Base-by-base conservation (phyloP, 208 protist species). In the Crithidia thermophila region DNA sequence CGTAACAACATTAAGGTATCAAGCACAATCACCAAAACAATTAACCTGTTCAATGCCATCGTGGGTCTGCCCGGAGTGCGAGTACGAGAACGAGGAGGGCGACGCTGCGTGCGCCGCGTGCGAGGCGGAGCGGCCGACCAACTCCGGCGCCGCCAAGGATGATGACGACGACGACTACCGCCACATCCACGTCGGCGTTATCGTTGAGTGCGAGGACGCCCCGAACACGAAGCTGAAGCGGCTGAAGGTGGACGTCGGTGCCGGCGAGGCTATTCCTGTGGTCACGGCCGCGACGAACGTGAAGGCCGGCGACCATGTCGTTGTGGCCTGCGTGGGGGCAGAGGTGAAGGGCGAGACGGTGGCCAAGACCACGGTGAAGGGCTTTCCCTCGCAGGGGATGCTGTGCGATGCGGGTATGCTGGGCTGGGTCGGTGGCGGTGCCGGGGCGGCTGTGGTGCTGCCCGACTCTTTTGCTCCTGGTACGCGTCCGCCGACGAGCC, bases 381-480 rank as follows among this genome's bases (percentile, higher is more conserved):
- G 89, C n/a, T 68, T 84, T 39, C 77, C 81, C 16, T 91, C 84
- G 9, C 67, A 67, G 20, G 89, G 89, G 2, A 93, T 95, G 82
- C 43, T 95, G 66, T 95, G 89, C 55, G 85, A 95, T 74, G 59
- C 78, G 9, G 74, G 71, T 16, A 93, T 94, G 89, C 81, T 95
- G 11, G 89, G 86, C 16, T 95, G 89, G 89, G 72, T 64, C 0
- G 87, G 87, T 30, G 89, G 89, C 33, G 86, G 83, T 33, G 85
- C 82, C 4, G 83, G 83, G 0, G 75, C 77, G 0, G 87, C 89
- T 9, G 89, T 85, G 20, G 37, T 79, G 34, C 62, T 95, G 50
- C 86, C 89, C 11, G 62, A 58, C 10, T 69, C 53, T n/a, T 81
- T 77, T 40, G 37, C 52, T 2, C 49, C 68, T 11, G 82, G 82